Evolutionary conservation across 2,329 filamentous ascomycete genomes (phyloP).

Genomic region (Aureobasidium sp.): DNA sequence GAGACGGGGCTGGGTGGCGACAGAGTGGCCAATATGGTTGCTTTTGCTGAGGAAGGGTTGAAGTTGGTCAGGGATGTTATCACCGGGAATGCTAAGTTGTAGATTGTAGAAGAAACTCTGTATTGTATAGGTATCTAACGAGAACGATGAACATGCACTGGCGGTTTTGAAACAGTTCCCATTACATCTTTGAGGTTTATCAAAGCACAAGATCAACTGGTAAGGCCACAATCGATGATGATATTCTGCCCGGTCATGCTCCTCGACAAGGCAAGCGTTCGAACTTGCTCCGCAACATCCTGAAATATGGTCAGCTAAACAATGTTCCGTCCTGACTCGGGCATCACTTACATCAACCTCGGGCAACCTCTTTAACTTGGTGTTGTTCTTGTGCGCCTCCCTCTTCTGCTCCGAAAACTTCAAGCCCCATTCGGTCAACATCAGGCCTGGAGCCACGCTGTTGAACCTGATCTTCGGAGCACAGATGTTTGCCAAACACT

Average conservation of each 20-base stretch:
- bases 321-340: background rate
- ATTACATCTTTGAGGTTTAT: too few species aligned
- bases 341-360: constrained; percentile 36
- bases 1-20: constrained; percentile 49
- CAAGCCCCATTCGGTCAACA: constrained; percentile 42
- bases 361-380: constrained; percentile 21
- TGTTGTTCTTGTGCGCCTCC: constrained; percentile 29
- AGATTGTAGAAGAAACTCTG: constrained; percentile 17
- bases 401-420: constrained; percentile 41
- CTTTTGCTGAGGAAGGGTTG: constrained; percentile 53
- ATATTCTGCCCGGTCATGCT: constrained; percentile 49
- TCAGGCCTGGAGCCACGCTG: constrained; percentile 48
- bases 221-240: constrained; percentile 43
- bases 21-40: constrained; percentile 56
- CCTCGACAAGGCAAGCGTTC: constrained; percentile 43
- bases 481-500: constrained; percentile 47
- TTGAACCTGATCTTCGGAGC: constrained; percentile 55
- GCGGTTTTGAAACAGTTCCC: too few species aligned
- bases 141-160: too few species aligned
- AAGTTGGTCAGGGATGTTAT: constrained; percentile 52
- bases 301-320: constrained; percentile 22
- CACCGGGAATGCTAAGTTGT: constrained; percentile 37
- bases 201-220: too few species aligned
- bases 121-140: too few species aligned
- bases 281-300: constrained; percentile 50